These are phyloP conservation scores for Fusarium torreyae DNA, from an alignment of 2,329 filamentous ascomycete genomes.

Conservation along the genomic window DNA sequence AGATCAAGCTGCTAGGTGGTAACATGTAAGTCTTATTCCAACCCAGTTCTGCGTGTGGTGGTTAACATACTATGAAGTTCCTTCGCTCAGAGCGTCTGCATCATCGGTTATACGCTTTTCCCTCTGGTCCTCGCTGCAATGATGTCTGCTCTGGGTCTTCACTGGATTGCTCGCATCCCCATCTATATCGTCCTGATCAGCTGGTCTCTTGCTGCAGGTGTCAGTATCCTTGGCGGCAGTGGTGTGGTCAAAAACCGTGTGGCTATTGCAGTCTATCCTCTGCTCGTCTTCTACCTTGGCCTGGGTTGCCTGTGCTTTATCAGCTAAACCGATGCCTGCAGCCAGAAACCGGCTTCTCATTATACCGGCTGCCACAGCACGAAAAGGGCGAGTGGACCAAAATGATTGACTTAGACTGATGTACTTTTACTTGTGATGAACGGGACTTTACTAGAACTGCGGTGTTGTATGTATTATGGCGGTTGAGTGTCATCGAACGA, in stretches of 20 bases:
- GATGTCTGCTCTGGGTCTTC: slow-evolving; percentile 86
- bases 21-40: slow-evolving; percentile 82
- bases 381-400: slow-evolving; percentile 16
- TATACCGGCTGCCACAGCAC: neutral
- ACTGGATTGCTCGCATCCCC: slow-evolving; percentile 86
- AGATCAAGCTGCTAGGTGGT: slow-evolving; percentile 95
- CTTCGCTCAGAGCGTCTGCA: slow-evolving; percentile 97
- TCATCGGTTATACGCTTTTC: slow-evolving; percentile 98
- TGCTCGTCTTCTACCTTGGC: slow-evolving; percentile 95
- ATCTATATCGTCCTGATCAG: slow-evolving; percentile 89
- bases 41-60: neutral
- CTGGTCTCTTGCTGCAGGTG: slow-evolving; percentile 95
- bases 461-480: slow-evolving; percentile 24
- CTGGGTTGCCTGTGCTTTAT: slow-evolving; percentile 98
- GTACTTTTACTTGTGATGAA: slow-evolving; percentile 40
- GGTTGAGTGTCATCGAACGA: slow-evolving; percentile 14
- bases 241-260: slow-evolving; percentile 96
- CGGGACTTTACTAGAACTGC: slow-evolving; percentile 24
- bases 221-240: slow-evolving; percentile 95
- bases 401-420: slow-evolving; percentile 31
- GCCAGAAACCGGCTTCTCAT: neutral
- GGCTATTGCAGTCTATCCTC: slow-evolving; percentile 91
- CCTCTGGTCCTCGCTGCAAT: slow-evolving; percentile 94
- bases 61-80: slow-evolving; percentile 71
- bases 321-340: slow-evolving; percentile 69